These are phyloP conservation scores for Naganishia liquefaciens DNA, from an alignment of 1,284 basidiomycete species.

Conservation along the genomic window DNA sequence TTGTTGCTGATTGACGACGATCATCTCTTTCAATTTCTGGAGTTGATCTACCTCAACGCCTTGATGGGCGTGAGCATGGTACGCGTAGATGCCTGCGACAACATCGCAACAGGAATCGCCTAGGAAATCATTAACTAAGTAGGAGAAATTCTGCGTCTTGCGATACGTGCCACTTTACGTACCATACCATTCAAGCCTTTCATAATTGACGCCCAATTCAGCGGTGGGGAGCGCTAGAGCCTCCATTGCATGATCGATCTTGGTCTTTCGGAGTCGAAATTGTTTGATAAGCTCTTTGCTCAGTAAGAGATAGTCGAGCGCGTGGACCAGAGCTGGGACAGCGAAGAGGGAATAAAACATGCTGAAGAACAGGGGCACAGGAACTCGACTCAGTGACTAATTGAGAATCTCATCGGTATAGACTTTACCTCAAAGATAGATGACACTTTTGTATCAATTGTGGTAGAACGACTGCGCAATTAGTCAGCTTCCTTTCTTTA, in stretches of 20 bases:
- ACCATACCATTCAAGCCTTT: constrained; percentile 24
- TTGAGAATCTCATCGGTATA: neutral
- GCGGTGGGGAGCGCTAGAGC: constrained; percentile 12
- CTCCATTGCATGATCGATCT: neutral
- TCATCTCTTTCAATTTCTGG: neutral
- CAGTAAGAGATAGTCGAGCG: constrained; percentile 1
- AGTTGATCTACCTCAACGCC: neutral
- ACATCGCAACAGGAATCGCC: constrained; percentile 19
- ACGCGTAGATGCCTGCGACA: constrained; percentile 20
- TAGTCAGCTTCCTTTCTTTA: neutral
- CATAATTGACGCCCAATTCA: neutral
- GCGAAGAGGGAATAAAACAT: constrained; percentile 16
- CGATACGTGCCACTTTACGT: neutral
- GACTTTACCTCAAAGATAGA: constrained; percentile 8
- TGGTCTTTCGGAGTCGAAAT: constrained; percentile 1
- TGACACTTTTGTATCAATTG: constrained; percentile 17
- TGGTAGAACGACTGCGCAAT: constrained; percentile 5
- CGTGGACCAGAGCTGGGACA: constrained; percentile 10
- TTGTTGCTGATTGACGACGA: constrained; percentile 11
- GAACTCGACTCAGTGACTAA: no score
- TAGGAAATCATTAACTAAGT: neutral
- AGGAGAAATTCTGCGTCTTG: neutral
- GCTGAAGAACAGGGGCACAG: neutral
- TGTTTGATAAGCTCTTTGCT: constrained; percentile 2
- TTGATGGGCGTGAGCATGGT: constrained; percentile 1